Evolutionary conservation across 2,329 filamentous ascomycete genomes (phyloP).

Genomic region (Microdochium bolleyi): DNA sequence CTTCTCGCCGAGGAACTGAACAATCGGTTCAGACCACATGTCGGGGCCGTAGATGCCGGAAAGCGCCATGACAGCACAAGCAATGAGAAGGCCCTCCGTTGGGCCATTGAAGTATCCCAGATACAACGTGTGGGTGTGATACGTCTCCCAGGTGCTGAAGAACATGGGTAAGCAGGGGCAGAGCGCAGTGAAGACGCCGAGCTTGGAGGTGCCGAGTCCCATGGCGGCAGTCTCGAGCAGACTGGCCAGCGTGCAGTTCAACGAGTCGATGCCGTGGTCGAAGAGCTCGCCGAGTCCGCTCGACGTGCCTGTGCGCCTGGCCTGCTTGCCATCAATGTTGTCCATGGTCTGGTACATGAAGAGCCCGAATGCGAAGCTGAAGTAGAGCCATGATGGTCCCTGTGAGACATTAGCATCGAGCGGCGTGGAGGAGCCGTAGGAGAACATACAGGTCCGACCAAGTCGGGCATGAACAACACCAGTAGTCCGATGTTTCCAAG

Average conservation of each 20-base stretch:
- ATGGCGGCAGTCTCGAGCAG: constrained; percentile 88
- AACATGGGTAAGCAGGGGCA: constrained; percentile 96
- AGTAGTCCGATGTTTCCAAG: constrained; percentile 70
- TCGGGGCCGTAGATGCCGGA: constrained; percentile 83
- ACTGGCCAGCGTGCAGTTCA: constrained; percentile 93
- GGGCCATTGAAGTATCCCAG: constrained; percentile 95
- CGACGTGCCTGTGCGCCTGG: constrained; percentile 86
- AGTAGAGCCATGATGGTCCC: constrained; percentile 89
- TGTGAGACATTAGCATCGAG: constrained; percentile 22
- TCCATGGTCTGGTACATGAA: constrained; percentile 99
- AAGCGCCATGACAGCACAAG: constrained; percentile 74
- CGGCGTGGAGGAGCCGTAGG: neutral
- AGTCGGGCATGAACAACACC: constrained; percentile 77
- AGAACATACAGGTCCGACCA: constrained; percentile 71
- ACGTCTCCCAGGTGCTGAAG: constrained; percentile 99
- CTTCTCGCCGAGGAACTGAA: constrained; percentile 56
- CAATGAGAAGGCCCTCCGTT: constrained; percentile 89
- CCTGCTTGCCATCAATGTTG: constrained; percentile 98
- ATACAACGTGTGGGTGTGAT: constrained; percentile 95
- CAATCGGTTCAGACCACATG: constrained; percentile 75
- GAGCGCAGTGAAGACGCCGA: constrained; percentile 85
- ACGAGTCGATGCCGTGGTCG: constrained; percentile 95
- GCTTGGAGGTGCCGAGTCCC: constrained; percentile 75
- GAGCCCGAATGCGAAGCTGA: constrained; percentile 87
- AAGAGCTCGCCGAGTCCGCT: constrained; percentile 94